These are phyloP conservation scores for Rhodotorula mucilaginosa DNA, from an alignment of 1,284 basidiomycete species.

Conservation along the genomic window DNA sequence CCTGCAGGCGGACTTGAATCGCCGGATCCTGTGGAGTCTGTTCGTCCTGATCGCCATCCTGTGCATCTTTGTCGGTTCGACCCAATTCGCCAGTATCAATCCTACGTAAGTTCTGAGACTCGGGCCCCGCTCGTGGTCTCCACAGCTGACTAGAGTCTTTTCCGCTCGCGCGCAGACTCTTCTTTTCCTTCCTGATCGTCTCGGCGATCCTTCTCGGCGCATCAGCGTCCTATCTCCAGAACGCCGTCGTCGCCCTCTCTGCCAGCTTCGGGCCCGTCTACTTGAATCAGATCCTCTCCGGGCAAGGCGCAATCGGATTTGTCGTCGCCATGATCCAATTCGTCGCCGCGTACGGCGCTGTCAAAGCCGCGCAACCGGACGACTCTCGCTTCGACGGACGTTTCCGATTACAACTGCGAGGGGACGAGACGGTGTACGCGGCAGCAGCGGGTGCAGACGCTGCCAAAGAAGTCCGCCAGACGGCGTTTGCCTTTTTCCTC, in stretches of 20 bases:
- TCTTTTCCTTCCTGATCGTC: slow-evolving; percentile 39
- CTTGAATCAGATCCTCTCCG: slow-evolving; percentile 44
- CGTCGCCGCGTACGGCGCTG: slow-evolving; percentile 39
- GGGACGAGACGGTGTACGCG: background rate
- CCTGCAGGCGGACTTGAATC: slow-evolving; percentile 25
- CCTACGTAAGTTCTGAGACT: slow-evolving; percentile 6
- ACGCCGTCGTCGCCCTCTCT: slow-evolving; percentile 42
- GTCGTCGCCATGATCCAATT: slow-evolving; percentile 44
- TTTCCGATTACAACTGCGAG: slow-evolving; percentile 4
- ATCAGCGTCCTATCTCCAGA: slow-evolving; percentile 39
- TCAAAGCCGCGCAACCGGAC: slow-evolving; percentile 13
- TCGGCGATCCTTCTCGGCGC: slow-evolving; percentile 32
- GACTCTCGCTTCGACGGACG: background rate
- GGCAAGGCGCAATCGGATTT: slow-evolving; percentile 44
- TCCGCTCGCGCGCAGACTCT: slow-evolving; percentile 18
- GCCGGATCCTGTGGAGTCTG: slow-evolving; percentile 30
- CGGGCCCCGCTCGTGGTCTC: background rate
- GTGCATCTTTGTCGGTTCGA: slow-evolving; percentile 36
- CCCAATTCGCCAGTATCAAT: slow-evolving; percentile 28
- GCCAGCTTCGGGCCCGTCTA: slow-evolving; percentile 43
- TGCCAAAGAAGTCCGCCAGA: slow-evolving; percentile 18
- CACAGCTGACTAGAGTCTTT: background rate
- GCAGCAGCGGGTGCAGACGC: slow-evolving; percentile 4
- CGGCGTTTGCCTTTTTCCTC: slow-evolving; percentile 43
- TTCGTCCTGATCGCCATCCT: slow-evolving; percentile 28